Conservation (phyloP, 1,284 basidiomycete genomes). For the Puccinia coronata region DNA sequence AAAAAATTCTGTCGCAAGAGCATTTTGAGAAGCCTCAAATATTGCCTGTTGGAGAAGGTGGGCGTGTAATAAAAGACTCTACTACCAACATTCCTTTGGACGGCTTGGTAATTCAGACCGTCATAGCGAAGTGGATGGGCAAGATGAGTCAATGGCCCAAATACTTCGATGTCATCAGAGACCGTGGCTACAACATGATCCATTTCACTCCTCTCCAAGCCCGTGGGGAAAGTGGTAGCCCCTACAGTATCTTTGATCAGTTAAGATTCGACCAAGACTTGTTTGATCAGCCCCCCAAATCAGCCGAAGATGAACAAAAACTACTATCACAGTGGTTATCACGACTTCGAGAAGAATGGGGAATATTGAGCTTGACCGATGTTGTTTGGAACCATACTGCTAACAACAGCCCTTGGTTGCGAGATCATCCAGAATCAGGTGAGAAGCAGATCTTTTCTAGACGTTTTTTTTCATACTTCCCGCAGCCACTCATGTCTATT, state of each 20-base stretch:
- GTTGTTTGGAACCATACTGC: slow-evolving; percentile 95
- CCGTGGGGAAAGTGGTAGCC: slow-evolving; percentile 80
- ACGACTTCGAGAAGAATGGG: slow-evolving; percentile 76
- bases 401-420: slow-evolving; percentile 85
- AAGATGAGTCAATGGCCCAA: slow-evolving; percentile 72
- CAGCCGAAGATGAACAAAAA: slow-evolving; percentile 62
- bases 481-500: too few species aligned
- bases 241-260: slow-evolving; percentile 88
- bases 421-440: slow-evolving; percentile 91
- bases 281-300: slow-evolving; percentile 62
- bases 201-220: slow-evolving; percentile 92
- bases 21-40: slow-evolving; percentile 52
- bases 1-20: slow-evolving; percentile 66
- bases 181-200: slow-evolving; percentile 82
- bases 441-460: slow-evolving; percentile 53
- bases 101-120: slow-evolving; percentile 78
- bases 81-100: slow-evolving; percentile 75
- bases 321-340: slow-evolving; percentile 68
- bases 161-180: slow-evolving; percentile 76
- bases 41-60: slow-evolving; percentile 54
- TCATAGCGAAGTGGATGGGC: slow-evolving; percentile 97
- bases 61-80: slow-evolving; percentile 63
- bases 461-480: background rate
- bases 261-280: slow-evolving; percentile 74
- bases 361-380: slow-evolving; percentile 82